A percentile compares a stretch with the other conserved stretches of the same genome.
phyloP scores from a whole-genome alignment of 1,284 basidiomycete genomes.

The Ceratobasidium sp. region DNA sequence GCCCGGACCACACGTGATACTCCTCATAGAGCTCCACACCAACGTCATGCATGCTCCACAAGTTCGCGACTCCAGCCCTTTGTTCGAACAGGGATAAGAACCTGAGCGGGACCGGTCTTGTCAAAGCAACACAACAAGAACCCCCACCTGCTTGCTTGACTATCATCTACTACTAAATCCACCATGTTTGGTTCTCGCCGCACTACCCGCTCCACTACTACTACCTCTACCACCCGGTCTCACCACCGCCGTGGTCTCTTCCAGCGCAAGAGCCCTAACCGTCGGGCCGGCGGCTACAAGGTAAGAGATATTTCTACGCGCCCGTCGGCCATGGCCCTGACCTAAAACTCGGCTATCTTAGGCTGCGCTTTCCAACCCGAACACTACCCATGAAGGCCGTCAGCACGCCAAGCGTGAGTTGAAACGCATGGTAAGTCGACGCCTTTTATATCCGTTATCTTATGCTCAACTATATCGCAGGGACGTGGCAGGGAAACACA shows the following conservation, averaged over 20 bases:
- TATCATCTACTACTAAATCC: background rate
- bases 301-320: no score
- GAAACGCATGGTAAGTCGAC: conserved; percentile 37
- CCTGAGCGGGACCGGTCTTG: background rate
- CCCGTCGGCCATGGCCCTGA: no score
- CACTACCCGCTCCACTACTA: conserved; percentile 32
- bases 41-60: background rate
- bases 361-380: conserved; percentile 46
- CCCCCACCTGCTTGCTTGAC: background rate
- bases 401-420: conserved; percentile 45
- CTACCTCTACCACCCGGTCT: conserved; percentile 13
- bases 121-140: background rate
- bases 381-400: conserved; percentile 46
- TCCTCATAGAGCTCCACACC: background rate
- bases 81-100: background rate
- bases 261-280: conserved; percentile 42
- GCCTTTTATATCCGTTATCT: background rate
- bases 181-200: conserved; percentile 38
- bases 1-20: conserved; percentile 21
- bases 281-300: conserved; percentile 46
- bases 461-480: background rate
- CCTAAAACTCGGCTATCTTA: conserved; percentile 7
- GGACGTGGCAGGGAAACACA: conserved; percentile 42
- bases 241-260: conserved; percentile 41
- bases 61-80: background rate